Evolutionary conservation across 1,284 basidiomycete species (phyloP), one percentile per base, ranked within the genome.

Genomic region (Rhodotorula sp.): DNA sequence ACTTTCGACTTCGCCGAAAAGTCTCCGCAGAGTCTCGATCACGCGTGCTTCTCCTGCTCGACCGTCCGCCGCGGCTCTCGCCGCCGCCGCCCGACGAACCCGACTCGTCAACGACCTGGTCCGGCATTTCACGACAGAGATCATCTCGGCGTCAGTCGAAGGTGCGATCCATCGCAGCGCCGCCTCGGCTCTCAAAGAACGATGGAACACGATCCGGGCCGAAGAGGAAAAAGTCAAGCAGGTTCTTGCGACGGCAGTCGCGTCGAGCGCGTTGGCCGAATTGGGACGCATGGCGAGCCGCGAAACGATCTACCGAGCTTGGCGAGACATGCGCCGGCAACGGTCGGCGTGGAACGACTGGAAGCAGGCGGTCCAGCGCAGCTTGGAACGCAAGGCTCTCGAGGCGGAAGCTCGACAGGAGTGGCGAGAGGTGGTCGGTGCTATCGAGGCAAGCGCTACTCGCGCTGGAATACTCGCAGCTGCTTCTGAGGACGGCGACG

Each of bases 351-450:
- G 63, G 23, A 31, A 14, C 1, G 58, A 3, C 21, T 72, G 72
- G 74, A 43, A 31, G 39, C 16, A 31, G n/a, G 29, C 43, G 46
- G 31, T 62, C 6, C 4, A n/a, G 48, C 20, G 29, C 29, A 60
- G 49, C 21, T 18, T 58, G 14, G 39, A 46, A 51, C 29, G 39
- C 34, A 60, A 43, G 66, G 52, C 29, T 48, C 51, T 23, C 48
- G 59, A 54, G 20, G 31, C 47, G 4, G 64, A 69, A 52, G 18
- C 58, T 56, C 56, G 43, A 51, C 51, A 52, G 46, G 46, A 34
- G 49, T 68, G 59, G 58, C 48, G 54, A 26, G 51, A 63, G 34
- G 71, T 72, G 0, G 58, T 69, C 39, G 26, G 54, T 10, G 68
- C 62, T 10, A 49, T 72, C 8, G 54, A 29, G 29, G 29, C 29